Conservation (phyloP, 2,329 filamentous ascomycete genomes). For the Aspergillus sp. region DNA sequence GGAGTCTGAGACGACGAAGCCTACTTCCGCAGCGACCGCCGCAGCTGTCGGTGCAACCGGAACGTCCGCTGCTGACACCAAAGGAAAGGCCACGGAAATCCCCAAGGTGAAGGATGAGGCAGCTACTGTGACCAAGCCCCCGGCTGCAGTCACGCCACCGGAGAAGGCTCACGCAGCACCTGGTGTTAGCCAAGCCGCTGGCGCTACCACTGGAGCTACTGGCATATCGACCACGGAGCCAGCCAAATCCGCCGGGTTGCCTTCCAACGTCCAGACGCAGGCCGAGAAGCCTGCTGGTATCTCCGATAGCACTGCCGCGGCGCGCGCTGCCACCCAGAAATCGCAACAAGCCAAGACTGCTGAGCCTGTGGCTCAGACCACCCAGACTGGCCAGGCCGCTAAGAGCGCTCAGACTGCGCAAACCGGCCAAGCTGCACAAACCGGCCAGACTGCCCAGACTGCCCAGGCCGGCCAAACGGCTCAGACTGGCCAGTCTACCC, state of each 20-base stretch:
- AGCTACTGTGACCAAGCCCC: constrained; percentile 13
- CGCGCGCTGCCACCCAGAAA: constrained; percentile 11
- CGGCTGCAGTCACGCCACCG: constrained; percentile 16
- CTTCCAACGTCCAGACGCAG: constrained; percentile 3
- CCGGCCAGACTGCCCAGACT: neutral
- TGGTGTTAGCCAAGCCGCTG: neutral
- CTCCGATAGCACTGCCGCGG: constrained; percentile 4
- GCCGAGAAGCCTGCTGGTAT: constrained; percentile 2
- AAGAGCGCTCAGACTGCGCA: neutral
- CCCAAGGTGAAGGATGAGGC: constrained; percentile 13
- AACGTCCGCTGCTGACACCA: constrained; percentile 20
- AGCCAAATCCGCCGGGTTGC: neutral
- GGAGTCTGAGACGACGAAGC: constrained; percentile 11
- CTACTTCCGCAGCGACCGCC: constrained; percentile 12
- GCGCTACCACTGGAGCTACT: constrained; percentile 1
- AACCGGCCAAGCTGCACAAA: neutral
- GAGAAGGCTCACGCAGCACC: constrained; percentile 21
- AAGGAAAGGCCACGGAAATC: constrained; percentile 19
- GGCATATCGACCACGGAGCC: constrained; percentile 15
- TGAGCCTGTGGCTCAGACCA: neutral
- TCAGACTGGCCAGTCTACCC: neutral
- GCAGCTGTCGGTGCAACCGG: constrained; percentile 5
- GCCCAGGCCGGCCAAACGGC: neutral
- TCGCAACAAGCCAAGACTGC: constrained; percentile 5
- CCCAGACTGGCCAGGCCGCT: neutral